These are phyloP conservation scores for Seiridium cupressi DNA, from an alignment of 2,329 filamentous ascomycete species.

Conservation along the genomic window DNA sequence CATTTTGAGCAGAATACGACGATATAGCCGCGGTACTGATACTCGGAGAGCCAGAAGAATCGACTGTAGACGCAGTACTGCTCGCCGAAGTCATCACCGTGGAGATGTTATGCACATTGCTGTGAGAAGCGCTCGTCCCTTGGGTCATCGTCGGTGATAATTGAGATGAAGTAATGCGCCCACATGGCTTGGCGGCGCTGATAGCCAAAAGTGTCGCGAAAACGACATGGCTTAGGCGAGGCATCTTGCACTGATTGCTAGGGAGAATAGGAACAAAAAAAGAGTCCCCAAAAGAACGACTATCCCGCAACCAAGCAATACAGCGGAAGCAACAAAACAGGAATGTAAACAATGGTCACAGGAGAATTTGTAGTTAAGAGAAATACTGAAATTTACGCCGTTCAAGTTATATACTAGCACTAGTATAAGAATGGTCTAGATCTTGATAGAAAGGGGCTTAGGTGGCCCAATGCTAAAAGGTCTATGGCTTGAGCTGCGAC, in stretches of 20 bases:
- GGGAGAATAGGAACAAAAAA: neutral
- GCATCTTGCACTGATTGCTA: neutral
- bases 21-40: neutral
- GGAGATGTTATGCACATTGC: neutral
- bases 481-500: too few relatives aligned
- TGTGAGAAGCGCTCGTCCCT: neutral
- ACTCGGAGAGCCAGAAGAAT: neutral
- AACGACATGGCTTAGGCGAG: neutral
- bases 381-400: neutral
- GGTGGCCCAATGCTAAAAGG: too few relatives aligned
- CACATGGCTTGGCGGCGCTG: neutral
- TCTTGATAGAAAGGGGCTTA: neutral
- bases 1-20: neutral
- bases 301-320: neutral
- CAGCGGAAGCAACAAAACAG: neutral
- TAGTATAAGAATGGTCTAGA: neutral
- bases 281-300: too few relatives aligned
- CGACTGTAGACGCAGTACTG: neutral
- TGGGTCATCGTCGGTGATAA: neutral
- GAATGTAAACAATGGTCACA: neutral
- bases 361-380: neutral
- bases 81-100: neutral
- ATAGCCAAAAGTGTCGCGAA: neutral
- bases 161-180: neutral
- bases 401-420: neutral